Evolutionary conservation across 192 early-diverging fungal species (phyloP).

Genomic region (Blastocladiella britannica): DNA sequence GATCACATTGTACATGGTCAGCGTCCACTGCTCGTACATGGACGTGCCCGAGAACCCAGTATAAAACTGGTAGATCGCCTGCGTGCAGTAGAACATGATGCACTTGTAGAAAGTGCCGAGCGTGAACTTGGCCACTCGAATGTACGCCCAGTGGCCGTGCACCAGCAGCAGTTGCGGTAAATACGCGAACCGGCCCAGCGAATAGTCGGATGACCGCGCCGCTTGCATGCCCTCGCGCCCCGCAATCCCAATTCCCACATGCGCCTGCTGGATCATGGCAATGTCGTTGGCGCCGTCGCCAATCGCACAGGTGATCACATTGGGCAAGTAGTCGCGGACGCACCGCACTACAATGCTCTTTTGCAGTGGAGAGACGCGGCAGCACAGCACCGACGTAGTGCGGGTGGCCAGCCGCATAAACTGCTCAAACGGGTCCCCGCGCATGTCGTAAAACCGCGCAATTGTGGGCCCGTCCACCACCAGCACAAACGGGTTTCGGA

Average conservation of each 20-base stretch:
- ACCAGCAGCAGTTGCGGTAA: slow-evolving; percentile 59
- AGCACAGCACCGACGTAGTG: slow-evolving; percentile 69
- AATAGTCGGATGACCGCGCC: slow-evolving; percentile 66
- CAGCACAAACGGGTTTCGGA: slow-evolving; percentile 9
- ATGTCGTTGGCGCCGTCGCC: slow-evolving; percentile 92
- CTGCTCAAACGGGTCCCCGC: slow-evolving; percentile 24
- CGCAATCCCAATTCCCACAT: slow-evolving; percentile 80
- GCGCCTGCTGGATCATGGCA: slow-evolving; percentile 85
- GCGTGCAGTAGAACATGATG: slow-evolving; percentile 53
- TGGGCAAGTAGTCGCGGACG: slow-evolving; percentile 23
- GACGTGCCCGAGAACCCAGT: slow-evolving; percentile 54
- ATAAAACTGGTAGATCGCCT: slow-evolving; percentile 53
- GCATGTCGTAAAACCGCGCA: slow-evolving; percentile 18
- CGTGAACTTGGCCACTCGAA: slow-evolving; percentile 54
- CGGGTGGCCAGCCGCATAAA: slow-evolving; percentile 54
- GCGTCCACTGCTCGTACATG: slow-evolving; percentile 52
- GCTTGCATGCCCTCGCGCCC: slow-evolving; percentile 77
- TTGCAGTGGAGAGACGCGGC: slow-evolving; percentile 71
- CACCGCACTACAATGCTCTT: slow-evolving; percentile 68
- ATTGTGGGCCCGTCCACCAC: slow-evolving; percentile 21
- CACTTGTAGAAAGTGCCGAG: slow-evolving; percentile 81
- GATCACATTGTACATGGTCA: slow-evolving; percentile 63
- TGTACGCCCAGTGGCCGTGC: slow-evolving; percentile 74
- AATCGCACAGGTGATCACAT: slow-evolving; percentile 51
- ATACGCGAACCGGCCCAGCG: slow-evolving; percentile 76